These are phyloP conservation scores for Lachnellula occidentalis DNA, from an alignment of 2,329 filamentous ascomycete species.

Conservation along the genomic window DNA sequence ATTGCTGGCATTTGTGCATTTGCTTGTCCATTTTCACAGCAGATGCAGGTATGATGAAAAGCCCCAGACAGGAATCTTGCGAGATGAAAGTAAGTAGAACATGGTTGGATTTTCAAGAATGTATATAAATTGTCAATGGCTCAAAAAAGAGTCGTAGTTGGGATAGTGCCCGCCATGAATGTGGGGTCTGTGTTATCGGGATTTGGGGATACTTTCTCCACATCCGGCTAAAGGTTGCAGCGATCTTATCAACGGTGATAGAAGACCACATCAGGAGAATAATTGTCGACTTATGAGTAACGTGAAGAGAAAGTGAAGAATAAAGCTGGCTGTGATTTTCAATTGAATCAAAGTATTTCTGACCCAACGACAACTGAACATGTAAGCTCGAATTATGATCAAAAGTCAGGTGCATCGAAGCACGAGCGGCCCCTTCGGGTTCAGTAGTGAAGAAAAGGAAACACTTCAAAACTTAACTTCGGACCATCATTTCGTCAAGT, in stretches of 20 bases:
- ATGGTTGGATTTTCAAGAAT: conserved; percentile 4
- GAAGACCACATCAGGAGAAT: conserved; percentile 21
- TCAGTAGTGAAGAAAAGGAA: neutral
- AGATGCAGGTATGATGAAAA: neutral
- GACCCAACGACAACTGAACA: neutral
- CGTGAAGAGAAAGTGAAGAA: neutral
- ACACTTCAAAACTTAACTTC: neutral
- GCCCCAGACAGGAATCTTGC: neutral
- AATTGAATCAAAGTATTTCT: neutral
- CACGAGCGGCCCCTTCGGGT: too few relatives aligned
- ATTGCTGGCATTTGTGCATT: conserved; percentile 9
- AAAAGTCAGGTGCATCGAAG: neutral
- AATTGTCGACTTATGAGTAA: neutral
- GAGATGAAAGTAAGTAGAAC: neutral
- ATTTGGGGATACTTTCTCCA: conserved; percentile 22
- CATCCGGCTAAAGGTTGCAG: conserved; percentile 20
- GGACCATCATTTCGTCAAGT: neutral
- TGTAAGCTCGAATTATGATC: neutral
- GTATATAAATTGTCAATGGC: conserved; percentile 9
- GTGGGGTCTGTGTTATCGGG: conserved; percentile 17
- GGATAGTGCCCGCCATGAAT: conserved; percentile 14
- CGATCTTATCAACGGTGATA: conserved; percentile 8
- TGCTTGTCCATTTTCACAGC: conserved; percentile 13
- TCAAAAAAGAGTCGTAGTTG: conserved; percentile 7
- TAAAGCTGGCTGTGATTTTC: neutral